Evolutionary conservation across 2,329 filamentous ascomycete genomes (phyloP), one percentile per base, ranked within the genome.

Genomic region (Stenocarpella maydis): DNA sequence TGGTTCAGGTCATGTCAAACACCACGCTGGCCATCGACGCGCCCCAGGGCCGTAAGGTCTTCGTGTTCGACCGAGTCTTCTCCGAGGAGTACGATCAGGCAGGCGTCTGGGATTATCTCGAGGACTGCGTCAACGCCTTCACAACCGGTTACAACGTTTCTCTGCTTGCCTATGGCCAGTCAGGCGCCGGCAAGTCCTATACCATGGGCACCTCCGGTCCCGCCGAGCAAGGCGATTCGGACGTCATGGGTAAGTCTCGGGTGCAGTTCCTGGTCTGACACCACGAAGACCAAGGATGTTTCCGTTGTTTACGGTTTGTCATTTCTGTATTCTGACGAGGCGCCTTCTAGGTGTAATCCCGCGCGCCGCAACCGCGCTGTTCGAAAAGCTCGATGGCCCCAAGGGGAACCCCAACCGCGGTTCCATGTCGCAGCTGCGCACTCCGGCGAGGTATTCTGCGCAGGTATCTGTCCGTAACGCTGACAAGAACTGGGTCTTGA

Each of bases 121-220:
- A 89, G 72, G 96, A 99, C 74, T 97, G 94, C 75, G 92, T 98
- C 74, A 89, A 86, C 75, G 93, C 95, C 2, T 99, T 99, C 75
- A 84, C 96, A 1, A 94, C 98, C 78, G 96, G 96, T 67, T 99
- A 98, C 87, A 99, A 99, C 88, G 96, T 99, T 69, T 99, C 96
- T 4, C 89, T 99, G 61, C 84, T 99, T 75, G 96, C 96, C 58
- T 99, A 99, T 77, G 96, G 96, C 74, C 96, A 99, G 83, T 99
- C 96, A 34, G 96, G 96, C 68, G 94, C 96, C 14, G 96, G 96
- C 75, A 99, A 99, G 82, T 98, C 95, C 3, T 98, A 97, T 78
- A 99, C 96, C 0, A 99, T 99, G 96, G 96, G 96, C 69, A 99
- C 96, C 0, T 94, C 95, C 0, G 94, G 94, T 5, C 93, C 95